Percentiles rank a stretch among this genome's conserved stretches.
These are phyloP conservation scores for Shiraia sp. DNA, from an alignment of 2,329 filamentous ascomycete genomes.

Conservation along the genomic window DNA sequence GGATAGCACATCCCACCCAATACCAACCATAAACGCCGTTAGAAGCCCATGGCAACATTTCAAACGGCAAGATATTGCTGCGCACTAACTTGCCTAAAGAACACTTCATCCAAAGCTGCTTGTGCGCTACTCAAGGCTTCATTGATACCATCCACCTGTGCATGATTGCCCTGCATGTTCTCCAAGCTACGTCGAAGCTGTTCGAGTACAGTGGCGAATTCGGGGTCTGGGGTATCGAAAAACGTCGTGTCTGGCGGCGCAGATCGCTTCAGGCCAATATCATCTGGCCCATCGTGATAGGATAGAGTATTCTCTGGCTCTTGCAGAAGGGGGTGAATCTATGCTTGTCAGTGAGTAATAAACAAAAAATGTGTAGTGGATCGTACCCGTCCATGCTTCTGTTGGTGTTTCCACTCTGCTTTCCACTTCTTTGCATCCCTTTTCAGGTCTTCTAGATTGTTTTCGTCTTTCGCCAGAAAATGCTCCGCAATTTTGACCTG, in stretches of 20 bases:
- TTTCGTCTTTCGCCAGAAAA: slow-evolving; percentile 31
- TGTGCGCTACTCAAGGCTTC: slow-evolving; percentile 33
- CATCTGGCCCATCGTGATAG: slow-evolving; percentile 34
- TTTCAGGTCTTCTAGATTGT: slow-evolving; percentile 33
- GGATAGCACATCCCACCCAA: slow-evolving; percentile 15
- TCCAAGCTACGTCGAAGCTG: slow-evolving; percentile 45
- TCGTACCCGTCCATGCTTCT: slow-evolving; percentile 34
- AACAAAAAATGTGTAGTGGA: slow-evolving; percentile 6
- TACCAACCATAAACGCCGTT: slow-evolving; percentile 6
- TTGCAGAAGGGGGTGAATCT: slow-evolving; percentile 42
- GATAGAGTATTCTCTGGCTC: slow-evolving; percentile 14
- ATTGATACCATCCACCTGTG: slow-evolving; percentile 42
- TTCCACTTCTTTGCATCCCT: slow-evolving; percentile 34
- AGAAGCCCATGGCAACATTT: slow-evolving; percentile 32
- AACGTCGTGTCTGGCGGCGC: slow-evolving; percentile 17
- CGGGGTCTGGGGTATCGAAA: slow-evolving; percentile 35
- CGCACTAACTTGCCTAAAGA: slow-evolving; percentile 37
- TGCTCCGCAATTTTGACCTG: slow-evolving; percentile 62
- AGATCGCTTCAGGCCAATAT: slow-evolving; percentile 32
- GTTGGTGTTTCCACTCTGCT: slow-evolving; percentile 35
- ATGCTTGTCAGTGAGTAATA: slow-evolving; percentile 18
- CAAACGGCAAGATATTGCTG: slow-evolving; percentile 38
- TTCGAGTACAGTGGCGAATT: slow-evolving; percentile 40
- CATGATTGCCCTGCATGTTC: slow-evolving; percentile 44
- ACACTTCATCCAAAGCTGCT: slow-evolving; percentile 39